Evolutionary conservation across 768 basidiomycete genomes (phyloP), one percentile per base, ranked within the genome.

Genomic region (Boletus sp.): DNA sequence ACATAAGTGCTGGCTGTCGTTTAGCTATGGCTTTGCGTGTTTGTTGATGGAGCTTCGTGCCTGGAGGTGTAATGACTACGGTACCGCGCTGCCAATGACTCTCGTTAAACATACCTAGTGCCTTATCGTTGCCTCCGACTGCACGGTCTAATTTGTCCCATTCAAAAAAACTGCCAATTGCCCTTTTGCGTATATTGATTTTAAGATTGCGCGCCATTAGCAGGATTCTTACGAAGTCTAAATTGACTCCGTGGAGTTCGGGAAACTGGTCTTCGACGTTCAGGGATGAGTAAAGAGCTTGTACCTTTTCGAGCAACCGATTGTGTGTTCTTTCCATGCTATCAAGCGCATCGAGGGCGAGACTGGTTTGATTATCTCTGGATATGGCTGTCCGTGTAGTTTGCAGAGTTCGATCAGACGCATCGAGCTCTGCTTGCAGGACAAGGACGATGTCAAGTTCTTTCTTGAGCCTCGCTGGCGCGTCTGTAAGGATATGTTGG

Each of bases 381-480:
- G 56, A 24, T 10, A 74, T 30, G 1, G 52, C 46, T 1, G 29
- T 17, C n/a, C 46, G 47, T 1, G 64, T 59, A 18, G 48, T 37
- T 24, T 61, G 33, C 7, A 76, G 63, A 0, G 68, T 54, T 7
- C 52, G 50, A n/a, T 75, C 68, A 3, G 74, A 57, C 0, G 45
- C 44, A 10, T 73, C 66, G 3, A 74, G 47, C 15, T 70, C 57
- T 1, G 69, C 67, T 52, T 76, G 75, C 0, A 77, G 64, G 4
- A 40, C 52, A 0, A 77, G 53, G 0, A 77, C n/a, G n/a, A n/a
- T n/a, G n/a, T n/a, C n/a, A n/a, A n/a, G n/a, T n/a, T n/a, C n/a
- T n/a, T n/a, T n/a, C 56, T 73, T 73, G 4, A 77, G 58, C 2
- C 62, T 50, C 0, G 39, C 55, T 1, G 72, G 73, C 0, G 69